A percentile compares a stretch with the other conserved stretches of the same genome.
phyloP scores from a whole-genome alignment of 2,329 filamentous ascomycete species.

The Cladosporium sp. region DNA sequence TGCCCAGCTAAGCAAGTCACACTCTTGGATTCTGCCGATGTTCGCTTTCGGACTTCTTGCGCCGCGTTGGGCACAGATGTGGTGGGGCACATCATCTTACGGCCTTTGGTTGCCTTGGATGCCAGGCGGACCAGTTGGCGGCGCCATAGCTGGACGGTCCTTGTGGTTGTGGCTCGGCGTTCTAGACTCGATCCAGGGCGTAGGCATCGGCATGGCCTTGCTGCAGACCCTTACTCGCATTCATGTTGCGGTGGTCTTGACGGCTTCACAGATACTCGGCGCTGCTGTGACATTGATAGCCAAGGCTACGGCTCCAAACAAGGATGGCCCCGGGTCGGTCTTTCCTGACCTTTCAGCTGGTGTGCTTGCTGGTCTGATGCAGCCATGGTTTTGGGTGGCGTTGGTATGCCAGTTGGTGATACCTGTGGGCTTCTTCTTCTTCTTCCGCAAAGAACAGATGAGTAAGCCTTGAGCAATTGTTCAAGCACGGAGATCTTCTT shows the following conservation, averaged over 20 bases:
- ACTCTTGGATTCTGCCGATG: conserved; percentile 66
- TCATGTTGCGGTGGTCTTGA: conserved; percentile 63
- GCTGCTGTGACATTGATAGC: conserved; percentile 62
- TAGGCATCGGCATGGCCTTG: conserved; percentile 68
- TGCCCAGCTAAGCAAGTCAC: conserved; percentile 56
- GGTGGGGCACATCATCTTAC: conserved; percentile 63
- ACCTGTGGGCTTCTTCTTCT: conserved; percentile 30
- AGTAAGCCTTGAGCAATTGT: conserved; percentile 26
- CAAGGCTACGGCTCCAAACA: conserved; percentile 60
- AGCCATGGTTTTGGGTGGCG: conserved; percentile 31
- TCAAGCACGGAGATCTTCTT: background rate
- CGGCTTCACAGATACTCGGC: conserved; percentile 62
- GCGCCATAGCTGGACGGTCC: conserved; percentile 57
- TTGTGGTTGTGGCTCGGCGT: conserved; percentile 69
- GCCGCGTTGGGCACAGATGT: conserved; percentile 66
- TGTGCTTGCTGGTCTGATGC: conserved; percentile 33
- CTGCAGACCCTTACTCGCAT: conserved; percentile 62
- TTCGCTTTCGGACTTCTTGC: conserved; percentile 66
- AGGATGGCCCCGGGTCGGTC: conserved; percentile 60
- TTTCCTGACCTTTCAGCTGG: conserved; percentile 62
- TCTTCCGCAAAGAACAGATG: conserved; percentile 32
- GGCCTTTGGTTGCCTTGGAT: conserved; percentile 64
- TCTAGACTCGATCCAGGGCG: conserved; percentile 64
- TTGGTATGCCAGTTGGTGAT: conserved; percentile 28
- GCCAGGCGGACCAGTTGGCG: conserved; percentile 51